phyloP scores from a whole-genome alignment of 805 yeast species.

The Starmerella bombicola region DNA sequence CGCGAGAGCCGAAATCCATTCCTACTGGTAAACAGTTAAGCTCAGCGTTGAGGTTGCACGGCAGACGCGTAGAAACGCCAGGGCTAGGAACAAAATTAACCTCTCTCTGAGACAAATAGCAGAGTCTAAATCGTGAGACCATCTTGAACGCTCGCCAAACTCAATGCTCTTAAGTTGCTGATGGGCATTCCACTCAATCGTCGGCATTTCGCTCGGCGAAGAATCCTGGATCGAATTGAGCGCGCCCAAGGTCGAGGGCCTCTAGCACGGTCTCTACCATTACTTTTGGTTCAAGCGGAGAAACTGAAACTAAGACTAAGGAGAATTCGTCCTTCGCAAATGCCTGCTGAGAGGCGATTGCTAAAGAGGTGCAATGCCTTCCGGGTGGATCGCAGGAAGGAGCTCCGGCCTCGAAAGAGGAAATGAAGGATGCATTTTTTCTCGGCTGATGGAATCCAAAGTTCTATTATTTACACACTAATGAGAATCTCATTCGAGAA shows the following conservation, averaged over 20 bases:
- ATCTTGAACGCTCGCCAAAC: too few species aligned
- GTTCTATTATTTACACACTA: too few species aligned
- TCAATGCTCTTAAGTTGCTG: too few species aligned
- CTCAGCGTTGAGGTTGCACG: background rate
- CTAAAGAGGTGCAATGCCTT: constrained; percentile 9
- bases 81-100: too few species aligned
- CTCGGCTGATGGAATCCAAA: too few species aligned
- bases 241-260: constrained; percentile 1
- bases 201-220: constrained; percentile 2
- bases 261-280: background rate
- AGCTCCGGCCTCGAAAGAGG: background rate
- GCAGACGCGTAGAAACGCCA: too few species aligned
- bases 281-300: constrained; percentile 3
- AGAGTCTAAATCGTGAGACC: too few species aligned
- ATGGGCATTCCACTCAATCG: constrained; percentile 3
- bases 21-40: background rate
- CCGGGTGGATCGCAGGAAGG: constrained; percentile 5
- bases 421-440: too few species aligned
- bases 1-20: background rate
- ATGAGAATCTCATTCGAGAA: too few species aligned
- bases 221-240: constrained; percentile 7
- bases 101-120: too few species aligned
- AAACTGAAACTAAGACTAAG: background rate
- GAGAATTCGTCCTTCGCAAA: background rate
- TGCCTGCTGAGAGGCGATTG: too few species aligned